Conservation (phyloP, 2,329 filamentous ascomycete genomes). For the Cercospora sp. region DNA sequence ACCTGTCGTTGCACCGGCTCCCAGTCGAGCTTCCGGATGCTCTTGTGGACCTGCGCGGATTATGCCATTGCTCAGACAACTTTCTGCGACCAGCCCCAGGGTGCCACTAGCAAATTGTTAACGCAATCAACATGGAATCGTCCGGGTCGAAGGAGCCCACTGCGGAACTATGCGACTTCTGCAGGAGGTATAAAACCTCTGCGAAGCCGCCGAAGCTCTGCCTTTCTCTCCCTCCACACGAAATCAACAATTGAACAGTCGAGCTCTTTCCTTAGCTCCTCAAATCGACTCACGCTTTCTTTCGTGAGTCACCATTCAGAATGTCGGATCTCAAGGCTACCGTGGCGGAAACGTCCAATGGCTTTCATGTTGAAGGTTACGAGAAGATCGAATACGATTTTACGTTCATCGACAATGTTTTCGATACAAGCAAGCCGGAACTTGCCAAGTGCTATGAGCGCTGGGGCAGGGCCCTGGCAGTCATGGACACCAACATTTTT, state of each 20-base stretch:
- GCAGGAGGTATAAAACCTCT: constrained; percentile 17
- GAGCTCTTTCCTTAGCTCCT: constrained; percentile 22
- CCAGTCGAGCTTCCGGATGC: constrained; percentile 9
- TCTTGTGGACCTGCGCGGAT: constrained; percentile 19
- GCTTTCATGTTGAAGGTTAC: constrained; percentile 71
- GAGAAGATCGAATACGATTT: constrained; percentile 79
- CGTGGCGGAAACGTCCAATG: constrained; percentile 62
- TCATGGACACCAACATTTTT: constrained; percentile 72
- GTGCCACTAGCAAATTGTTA: constrained; percentile 10
- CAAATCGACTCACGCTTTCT: constrained; percentile 13
- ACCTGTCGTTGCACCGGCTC: constrained; percentile 12
- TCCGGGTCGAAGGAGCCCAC: background rate
- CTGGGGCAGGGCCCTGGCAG: constrained; percentile 66
- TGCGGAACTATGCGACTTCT: background rate
- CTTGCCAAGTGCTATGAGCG: constrained; percentile 65
- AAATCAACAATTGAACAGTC: constrained; percentile 4
- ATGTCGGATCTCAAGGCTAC: constrained; percentile 72
- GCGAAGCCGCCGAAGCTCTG: background rate
- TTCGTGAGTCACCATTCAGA: constrained; percentile 23
- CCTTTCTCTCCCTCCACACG: constrained; percentile 2
- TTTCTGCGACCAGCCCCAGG: constrained; percentile 16
- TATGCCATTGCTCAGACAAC: constrained; percentile 8
- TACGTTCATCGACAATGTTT: constrained; percentile 69
- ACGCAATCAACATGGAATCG: background rate
- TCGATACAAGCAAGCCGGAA: constrained; percentile 60